Evolutionary conservation across 768 basidiomycete genomes (phyloP).

Genomic region (Psilocybe sp.): DNA sequence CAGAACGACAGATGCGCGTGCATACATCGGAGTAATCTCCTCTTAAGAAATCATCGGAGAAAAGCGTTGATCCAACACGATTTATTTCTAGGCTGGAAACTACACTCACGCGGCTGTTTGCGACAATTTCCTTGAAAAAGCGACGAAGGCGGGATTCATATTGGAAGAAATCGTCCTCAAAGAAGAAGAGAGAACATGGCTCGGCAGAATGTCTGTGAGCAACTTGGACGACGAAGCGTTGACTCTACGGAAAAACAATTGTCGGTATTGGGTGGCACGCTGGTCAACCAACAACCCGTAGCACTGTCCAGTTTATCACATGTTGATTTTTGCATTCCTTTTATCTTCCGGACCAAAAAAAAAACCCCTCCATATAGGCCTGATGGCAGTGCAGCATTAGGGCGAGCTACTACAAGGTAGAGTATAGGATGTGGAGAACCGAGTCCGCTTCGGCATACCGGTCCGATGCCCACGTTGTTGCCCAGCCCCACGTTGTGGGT

Average conservation of each 20-base stretch:
- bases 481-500: too few relatives aligned
- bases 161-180: constrained; percentile 41
- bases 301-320: too few relatives aligned
- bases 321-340: too few relatives aligned
- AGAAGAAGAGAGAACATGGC: constrained; percentile 38
- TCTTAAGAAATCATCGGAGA: too few relatives aligned
- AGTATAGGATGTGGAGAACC: too few relatives aligned
- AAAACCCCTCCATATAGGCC: too few relatives aligned
- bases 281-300: constrained; percentile 28
- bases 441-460: too few relatives aligned
- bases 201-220: constrained; percentile 42
- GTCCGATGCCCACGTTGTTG: too few relatives aligned
- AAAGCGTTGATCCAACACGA: too few relatives aligned
- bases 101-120: constrained; percentile 57
- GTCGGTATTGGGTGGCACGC: constrained; percentile 61
- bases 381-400: too few relatives aligned
- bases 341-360: too few relatives aligned
- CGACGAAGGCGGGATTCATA: constrained; percentile 35
- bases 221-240: constrained; percentile 47
- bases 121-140: constrained; percentile 46
- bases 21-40: constrained; percentile 55
- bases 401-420: too few relatives aligned
- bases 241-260: constrained; percentile 51
- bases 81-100: constrained; percentile 44
- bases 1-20: constrained; percentile 34